Percentiles rank a stretch among this genome's conserved stretches.
Conservation (phyloP, 2,329 filamentous ascomycete genomes). For the Leptographium lundbergii region DNA sequence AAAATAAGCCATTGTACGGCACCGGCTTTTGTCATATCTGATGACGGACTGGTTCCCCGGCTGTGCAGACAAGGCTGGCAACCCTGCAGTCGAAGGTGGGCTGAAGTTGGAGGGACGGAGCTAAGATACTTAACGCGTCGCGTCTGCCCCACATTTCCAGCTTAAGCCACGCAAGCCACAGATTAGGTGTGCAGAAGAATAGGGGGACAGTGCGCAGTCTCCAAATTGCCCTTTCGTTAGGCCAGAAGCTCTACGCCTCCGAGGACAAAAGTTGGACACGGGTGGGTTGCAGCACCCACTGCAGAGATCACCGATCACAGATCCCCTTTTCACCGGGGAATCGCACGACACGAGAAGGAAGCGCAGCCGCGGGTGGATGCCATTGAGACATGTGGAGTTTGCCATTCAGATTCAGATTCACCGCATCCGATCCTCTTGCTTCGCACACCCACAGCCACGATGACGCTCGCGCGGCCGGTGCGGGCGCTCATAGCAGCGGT, state of each 20-base stretch:
- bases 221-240: too few relatives aligned
- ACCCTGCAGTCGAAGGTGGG: too few relatives aligned
- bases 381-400: neutral
- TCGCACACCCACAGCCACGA: slow-evolving; percentile 23
- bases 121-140: neutral
- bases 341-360: neutral
- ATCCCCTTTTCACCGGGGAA: neutral
- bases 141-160: neutral
- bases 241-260: too few relatives aligned
- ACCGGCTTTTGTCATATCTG: neutral
- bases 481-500: slow-evolving; percentile 63
- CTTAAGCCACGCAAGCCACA: neutral
- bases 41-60: too few relatives aligned
- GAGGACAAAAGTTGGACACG: neutral
- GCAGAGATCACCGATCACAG: neutral
- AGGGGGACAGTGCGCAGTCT: neutral
- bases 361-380: neutral
- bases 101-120: too few relatives aligned
- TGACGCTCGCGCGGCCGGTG: slow-evolving; percentile 79
- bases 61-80: too few relatives aligned
- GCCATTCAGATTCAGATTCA: neutral
- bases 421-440: neutral
- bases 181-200: neutral
- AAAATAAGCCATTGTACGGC: slow-evolving; percentile 52
- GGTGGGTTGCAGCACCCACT: neutral